Base-by-base conservation (phyloP, 164 flowering plant genomes). In the Akebia trifoliata region DNA sequence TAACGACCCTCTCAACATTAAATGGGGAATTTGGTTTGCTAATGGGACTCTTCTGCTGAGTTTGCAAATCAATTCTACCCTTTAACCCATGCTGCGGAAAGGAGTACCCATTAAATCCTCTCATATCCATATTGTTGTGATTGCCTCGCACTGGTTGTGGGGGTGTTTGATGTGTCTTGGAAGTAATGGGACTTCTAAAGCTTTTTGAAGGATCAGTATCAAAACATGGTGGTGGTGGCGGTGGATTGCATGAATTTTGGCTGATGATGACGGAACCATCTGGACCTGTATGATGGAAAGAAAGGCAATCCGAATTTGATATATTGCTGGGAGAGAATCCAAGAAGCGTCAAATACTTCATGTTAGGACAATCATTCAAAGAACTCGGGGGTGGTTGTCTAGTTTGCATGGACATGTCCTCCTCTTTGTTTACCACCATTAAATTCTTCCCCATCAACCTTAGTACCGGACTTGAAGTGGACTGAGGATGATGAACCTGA, bases 371-470 rank as follows among this genome's bases (percentile, higher is more conserved):
- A 15, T 48, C 60, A 48, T 28, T 65, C 8, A 44, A 65, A 21
- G 60, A 6, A 50, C 34, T 44, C 11, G 67, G 45, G 28, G 63
- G 65, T 46, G 56, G 12, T 38, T 51, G 61, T 46, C 47, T 59
- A 0, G 17, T 42, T n/a, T 69, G 68, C 36, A 56, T 14, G 2
- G 87, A 29, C n/a, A 50, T 49, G 63, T 71, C 79, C 37, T 81
- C 87, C 15, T 79, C 85, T 52, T 73, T 77, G 65, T 79, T 84
- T 24, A 78, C 74, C n/a, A 91, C 95, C 87, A 83, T 76, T 58
- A 91, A 71, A 65, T 87, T 80, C 79, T 88, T 88, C 4, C 97
- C 97, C 97, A 91, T 91, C 59, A 91, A 70, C 76, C 97, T 68
- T 20, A 91, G 78, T 6, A 88, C 54, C 1, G 88, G 79, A 69